These are phyloP conservation scores for Phytophthora melonis DNA, from an alignment of 352 stramenopile species.

Conservation along the genomic window DNA sequence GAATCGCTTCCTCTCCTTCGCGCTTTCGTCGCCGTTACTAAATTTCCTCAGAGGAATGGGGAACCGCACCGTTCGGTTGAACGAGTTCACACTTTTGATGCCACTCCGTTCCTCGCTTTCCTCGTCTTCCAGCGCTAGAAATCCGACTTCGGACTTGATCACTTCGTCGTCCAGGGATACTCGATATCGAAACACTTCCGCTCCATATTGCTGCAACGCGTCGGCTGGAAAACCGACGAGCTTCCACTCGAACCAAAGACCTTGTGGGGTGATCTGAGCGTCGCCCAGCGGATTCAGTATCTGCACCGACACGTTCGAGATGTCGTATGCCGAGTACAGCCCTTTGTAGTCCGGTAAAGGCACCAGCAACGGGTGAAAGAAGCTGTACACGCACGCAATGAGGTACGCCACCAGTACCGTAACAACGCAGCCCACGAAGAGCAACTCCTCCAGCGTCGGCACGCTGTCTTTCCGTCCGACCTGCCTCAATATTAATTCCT, in stretches of 20 bases:
- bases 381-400: slow-evolving; percentile 51
- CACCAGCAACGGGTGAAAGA: slow-evolving; percentile 46
- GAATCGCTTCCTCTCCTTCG: slow-evolving; percentile 2
- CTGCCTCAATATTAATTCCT: neutral
- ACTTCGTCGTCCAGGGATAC: slow-evolving; percentile 46
- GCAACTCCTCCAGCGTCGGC: slow-evolving; percentile 27
- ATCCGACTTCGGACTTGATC: slow-evolving; percentile 50
- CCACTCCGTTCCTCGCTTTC: neutral
- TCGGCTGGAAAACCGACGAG: slow-evolving; percentile 48
- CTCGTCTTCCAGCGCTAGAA: slow-evolving; percentile 29
- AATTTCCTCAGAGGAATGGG: slow-evolving; percentile 49
- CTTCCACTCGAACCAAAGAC: slow-evolving; percentile 53
- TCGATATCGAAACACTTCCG: slow-evolving; percentile 58
- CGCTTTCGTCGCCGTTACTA: neutral
- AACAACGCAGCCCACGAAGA: slow-evolving; percentile 37
- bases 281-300: slow-evolving; percentile 45
- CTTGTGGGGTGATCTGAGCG: slow-evolving; percentile 20
- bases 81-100: neutral
- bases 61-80: slow-evolving; percentile 52
- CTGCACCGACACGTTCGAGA: slow-evolving; percentile 54
- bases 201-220: slow-evolving; percentile 46
- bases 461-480: neutral
- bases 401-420: slow-evolving; percentile 50
- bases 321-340: slow-evolving; percentile 50
- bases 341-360: slow-evolving; percentile 45